These are phyloP conservation scores for Arthrinium puccinioides DNA, from an alignment of 2,329 filamentous ascomycete species.

Conservation along the genomic window DNA sequence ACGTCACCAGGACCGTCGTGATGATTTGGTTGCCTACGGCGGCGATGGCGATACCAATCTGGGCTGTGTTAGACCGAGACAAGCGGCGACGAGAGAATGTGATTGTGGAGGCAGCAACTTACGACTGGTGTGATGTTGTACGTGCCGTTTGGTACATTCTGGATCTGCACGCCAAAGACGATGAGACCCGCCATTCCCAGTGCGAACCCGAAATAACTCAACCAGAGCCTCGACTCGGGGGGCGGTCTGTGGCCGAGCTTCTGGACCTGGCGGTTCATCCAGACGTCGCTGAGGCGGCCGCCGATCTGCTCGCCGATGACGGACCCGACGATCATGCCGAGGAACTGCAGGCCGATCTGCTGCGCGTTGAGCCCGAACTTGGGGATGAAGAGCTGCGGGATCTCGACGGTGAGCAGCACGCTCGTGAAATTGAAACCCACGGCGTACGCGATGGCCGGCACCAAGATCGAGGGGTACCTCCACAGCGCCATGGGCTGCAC, in stretches of 20 bases:
- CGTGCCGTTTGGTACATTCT: slow-evolving; percentile 29
- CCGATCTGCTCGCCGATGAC: slow-evolving; percentile 52
- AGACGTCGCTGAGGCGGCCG: slow-evolving; percentile 44
- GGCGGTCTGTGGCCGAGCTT: slow-evolving; percentile 22
- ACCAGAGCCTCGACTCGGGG: slow-evolving; percentile 50
- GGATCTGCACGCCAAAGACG: slow-evolving; percentile 44
- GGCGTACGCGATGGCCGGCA: slow-evolving; percentile 44
- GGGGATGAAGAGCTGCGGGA: slow-evolving; percentile 48
- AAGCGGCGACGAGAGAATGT: too few relatives aligned
- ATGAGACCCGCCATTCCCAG: slow-evolving; percentile 44
- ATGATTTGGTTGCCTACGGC: slow-evolving; percentile 53
- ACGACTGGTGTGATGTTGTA: slow-evolving; percentile 50
- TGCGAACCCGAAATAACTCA: slow-evolving; percentile 44
- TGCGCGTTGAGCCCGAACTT: slow-evolving; percentile 51
- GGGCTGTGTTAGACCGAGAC: neutral
- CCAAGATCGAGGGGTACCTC: slow-evolving; percentile 35
- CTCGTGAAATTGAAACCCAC: slow-evolving; percentile 50
- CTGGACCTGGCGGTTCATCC: slow-evolving; percentile 34
- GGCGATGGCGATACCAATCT: slow-evolving; percentile 40
- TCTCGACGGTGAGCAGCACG: slow-evolving; percentile 49
- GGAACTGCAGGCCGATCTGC: slow-evolving; percentile 50
- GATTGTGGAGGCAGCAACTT: neutral
- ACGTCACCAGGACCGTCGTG: slow-evolving; percentile 53
- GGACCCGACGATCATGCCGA: slow-evolving; percentile 48
- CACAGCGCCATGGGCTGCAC: slow-evolving; percentile 37